phyloP scores from a whole-genome alignment of 768 basidiomycete genomes.

The Rhodotorula taiwanensis region DNA sequence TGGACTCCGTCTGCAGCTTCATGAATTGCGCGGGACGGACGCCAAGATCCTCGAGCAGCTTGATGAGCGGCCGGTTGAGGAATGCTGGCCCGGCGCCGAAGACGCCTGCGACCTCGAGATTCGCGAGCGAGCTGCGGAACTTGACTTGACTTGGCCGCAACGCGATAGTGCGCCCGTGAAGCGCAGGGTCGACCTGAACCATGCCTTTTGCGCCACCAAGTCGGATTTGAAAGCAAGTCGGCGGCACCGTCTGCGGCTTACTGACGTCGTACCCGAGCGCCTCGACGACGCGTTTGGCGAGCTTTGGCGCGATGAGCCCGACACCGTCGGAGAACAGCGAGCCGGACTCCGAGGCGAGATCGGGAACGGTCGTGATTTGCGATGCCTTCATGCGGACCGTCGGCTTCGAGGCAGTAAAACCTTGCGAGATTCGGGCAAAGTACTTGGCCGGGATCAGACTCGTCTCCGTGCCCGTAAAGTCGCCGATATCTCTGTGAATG shows the following conservation, averaged over 20 bases:
- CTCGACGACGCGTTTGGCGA: not conserved
- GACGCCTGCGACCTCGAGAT: constrained; percentile 14
- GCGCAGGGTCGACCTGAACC: constrained; percentile 53
- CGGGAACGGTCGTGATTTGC: constrained; percentile 7
- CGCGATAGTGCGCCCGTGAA: constrained; percentile 52
- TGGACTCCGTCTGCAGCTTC: constrained; percentile 56
- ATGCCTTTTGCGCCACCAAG: constrained; percentile 12
- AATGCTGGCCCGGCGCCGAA: not conserved
- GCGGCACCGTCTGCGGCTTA: not conserved
- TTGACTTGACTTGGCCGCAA: constrained; percentile 63
- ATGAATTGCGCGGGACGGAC: constrained; percentile 57
- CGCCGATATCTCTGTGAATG: constrained; percentile 12
- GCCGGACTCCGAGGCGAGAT: constrained; percentile 33
- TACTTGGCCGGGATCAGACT: constrained; percentile 14
- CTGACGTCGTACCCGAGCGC: not conserved
- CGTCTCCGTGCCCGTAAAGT: constrained; percentile 16
- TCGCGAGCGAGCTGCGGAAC: constrained; percentile 49
- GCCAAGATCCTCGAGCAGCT: constrained; percentile 59
- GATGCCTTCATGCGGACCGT: not conserved
- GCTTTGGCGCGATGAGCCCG: constrained; percentile 53
- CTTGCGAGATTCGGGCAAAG: constrained; percentile 25
- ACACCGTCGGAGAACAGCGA: constrained; percentile 62
- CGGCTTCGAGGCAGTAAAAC: constrained; percentile 14
- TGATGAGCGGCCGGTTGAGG: constrained; percentile 25
- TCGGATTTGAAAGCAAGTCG: constrained; percentile 12